Evolutionary conservation across 495 filamentous ascomycete genomes (phyloP), one percentile per base, ranked within the genome.

Genomic region (Talaromyces wortmannii): DNA sequence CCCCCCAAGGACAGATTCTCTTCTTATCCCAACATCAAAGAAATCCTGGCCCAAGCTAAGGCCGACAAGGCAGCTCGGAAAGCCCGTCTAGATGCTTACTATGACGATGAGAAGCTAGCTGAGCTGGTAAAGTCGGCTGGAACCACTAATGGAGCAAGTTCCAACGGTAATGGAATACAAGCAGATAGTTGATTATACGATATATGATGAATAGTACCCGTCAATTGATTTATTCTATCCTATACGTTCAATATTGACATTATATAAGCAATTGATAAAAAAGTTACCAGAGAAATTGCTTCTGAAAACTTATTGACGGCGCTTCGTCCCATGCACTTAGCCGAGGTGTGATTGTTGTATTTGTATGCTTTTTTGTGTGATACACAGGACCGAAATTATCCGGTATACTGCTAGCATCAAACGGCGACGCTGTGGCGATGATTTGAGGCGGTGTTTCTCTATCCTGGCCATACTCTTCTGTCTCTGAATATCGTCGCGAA

Each of bases 211-310:
- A 23, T 23, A 23, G 23, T 23, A 23, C 23, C 23, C 4, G 23
- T 23, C 23, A 23, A 23, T 23, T 23, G 23, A 23, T 23, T 23
- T 23, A 23, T 23, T 23, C 1, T 23, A 23, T 23, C n/a, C n/a
- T n/a, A n/a, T n/a, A n/a, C n/a, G n/a, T n/a, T n/a, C n/a, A n/a
- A n/a, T n/a, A n/a, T n/a, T n/a, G n/a, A n/a, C n/a, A n/a, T n/a
- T n/a, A n/a, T n/a, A n/a, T n/a, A n/a, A n/a, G n/a, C n/a, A n/a
- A n/a, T n/a, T n/a, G n/a, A n/a, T n/a, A n/a, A n/a, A n/a, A n/a
- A n/a, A n/a, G n/a, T n/a, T n/a, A 75, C 70, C 72, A 75, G 11
- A 72, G 61, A 59, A 73, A 75, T 18, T 63, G 61, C 12, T 63
- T 59, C 55, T 75, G 68, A 53, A 75, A 75, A 16, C 62, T 63